Evolutionary conservation across 2,329 filamentous ascomycete genomes (phyloP).

Genomic region (Pseudocercospora cruenta): DNA sequence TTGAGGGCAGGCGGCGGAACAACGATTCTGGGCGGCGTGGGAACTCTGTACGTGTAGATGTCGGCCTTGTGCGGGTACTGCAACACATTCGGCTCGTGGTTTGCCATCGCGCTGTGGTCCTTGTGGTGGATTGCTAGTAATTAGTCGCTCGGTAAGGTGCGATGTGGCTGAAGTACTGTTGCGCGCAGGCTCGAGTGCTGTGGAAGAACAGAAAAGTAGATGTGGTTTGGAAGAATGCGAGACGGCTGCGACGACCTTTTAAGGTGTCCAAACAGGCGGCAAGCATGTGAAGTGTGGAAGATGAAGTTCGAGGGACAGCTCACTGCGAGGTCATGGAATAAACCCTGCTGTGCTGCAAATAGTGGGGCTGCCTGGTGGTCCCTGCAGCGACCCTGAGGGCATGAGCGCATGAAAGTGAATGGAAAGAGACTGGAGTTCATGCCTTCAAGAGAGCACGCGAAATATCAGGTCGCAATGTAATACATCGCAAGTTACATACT

Average conservation of each 20-base stretch:
- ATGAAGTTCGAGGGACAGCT: neutral
- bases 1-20: constrained; percentile 51
- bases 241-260: neutral
- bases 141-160: neutral
- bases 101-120: constrained; percentile 21
- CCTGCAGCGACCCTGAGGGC: too few species aligned
- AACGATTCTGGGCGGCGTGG: constrained; percentile 53
- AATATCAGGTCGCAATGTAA: neutral
- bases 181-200: neutral
- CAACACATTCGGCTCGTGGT: constrained; percentile 26
- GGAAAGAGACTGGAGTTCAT: too few species aligned
- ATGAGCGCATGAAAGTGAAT: neutral
- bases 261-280: neutral
- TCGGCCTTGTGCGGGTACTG: constrained; percentile 36
- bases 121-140: neutral
- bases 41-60: constrained; percentile 51
- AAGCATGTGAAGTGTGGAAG: neutral
- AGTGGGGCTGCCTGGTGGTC: neutral
- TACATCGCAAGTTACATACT: neutral
- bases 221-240: neutral
- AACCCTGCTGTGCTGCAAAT: neutral
- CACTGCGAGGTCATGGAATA: neutral
- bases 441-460: too few species aligned
- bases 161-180: neutral
- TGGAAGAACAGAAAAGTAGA: neutral